Evolutionary conservation across 805 yeast genomes (phyloP), one percentile per base, ranked within the genome.

Genomic region (Peterozyma xylosa): DNA sequence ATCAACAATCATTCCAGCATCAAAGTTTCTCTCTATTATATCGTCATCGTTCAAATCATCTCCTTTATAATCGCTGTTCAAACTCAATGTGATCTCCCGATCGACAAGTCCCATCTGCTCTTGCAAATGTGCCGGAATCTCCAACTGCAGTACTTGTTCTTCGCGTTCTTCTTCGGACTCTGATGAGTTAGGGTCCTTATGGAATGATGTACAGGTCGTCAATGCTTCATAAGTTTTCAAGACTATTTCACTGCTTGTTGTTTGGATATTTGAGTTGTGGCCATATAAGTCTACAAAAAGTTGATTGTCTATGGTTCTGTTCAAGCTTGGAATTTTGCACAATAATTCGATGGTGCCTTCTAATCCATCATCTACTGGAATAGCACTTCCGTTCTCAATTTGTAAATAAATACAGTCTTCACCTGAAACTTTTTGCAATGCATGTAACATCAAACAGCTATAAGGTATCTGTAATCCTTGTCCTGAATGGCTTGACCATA

Each of bases 131-230:
- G 7, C 27, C 27, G 27, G 27, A 21, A 21, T 21, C 27, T 21
- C 27, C 27, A 21, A 4, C 7, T 21, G 27, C 18, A 15, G 30
- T 16, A 33, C 37, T 3, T 21, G 29, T 3, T 27, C 38, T 11
- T 18, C 15, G 11, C 41, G 37, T 11, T 44, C 47, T 9, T 17
- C 41, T 17, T 47, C 52, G 9, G 42, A 39, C 15, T 42, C 46
- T 5, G 42, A 45, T 5, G 53, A 43, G 10, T 48, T 57, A 1
- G 60, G 49, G 43, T 68, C 73, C 27, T 43, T 50, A 49, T 69
- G 68, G 30, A 66, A 49, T 2, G 68, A 59, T 2, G 73, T 65
- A 49, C 74, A 69, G 43, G 58, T 53, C 29, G 62, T 52, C 48
- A 71, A 46, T 7, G 68, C 63, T 9, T 59, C 54, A 51, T 67